phyloP scores from a whole-genome alignment of 2,329 filamentous ascomycete genomes.

The Diaporthe capsici region DNA sequence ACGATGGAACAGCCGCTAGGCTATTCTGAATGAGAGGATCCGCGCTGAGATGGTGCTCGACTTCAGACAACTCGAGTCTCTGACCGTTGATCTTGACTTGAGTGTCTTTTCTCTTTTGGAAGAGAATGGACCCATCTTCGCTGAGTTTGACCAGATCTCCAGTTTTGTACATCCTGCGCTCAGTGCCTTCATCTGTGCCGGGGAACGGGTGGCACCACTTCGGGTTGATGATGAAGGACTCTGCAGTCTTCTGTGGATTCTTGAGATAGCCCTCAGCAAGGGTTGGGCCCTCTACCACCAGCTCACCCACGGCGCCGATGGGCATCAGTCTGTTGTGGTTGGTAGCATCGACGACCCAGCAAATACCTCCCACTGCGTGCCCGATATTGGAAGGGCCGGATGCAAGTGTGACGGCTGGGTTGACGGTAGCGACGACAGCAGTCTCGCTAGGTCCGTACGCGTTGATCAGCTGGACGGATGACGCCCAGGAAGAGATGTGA shows the following conservation, averaged over 20 bases:
- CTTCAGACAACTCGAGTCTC: slow-evolving; percentile 71
- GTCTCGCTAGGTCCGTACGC: slow-evolving; percentile 20
- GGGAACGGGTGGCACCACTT: neutral
- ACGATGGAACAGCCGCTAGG: neutral
- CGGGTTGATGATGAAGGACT: slow-evolving; percentile 65
- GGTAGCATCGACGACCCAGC: slow-evolving; percentile 65
- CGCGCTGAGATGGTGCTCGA: slow-evolving; percentile 64
- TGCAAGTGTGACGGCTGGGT: neutral
- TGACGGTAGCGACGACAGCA: neutral
- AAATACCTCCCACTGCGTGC: neutral
- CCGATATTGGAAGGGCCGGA: slow-evolving; percentile 23
- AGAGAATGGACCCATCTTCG: slow-evolving; percentile 62
- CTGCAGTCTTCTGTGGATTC: slow-evolving; percentile 69
- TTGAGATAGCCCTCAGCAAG: slow-evolving; percentile 74
- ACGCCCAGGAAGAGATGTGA: slow-evolving; percentile 58
- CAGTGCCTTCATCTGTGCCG: too few relatives aligned
- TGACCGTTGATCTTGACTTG: slow-evolving; percentile 80
- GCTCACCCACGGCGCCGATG: slow-evolving; percentile 64
- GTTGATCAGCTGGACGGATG: slow-evolving; percentile 43
- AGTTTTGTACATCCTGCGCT: slow-evolving; percentile 63
- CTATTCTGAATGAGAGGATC: neutral
- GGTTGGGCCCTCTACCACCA: slow-evolving; percentile 71
- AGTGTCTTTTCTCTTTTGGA: slow-evolving; percentile 73
- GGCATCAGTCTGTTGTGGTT: slow-evolving; percentile 62
- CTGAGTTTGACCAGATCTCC: slow-evolving; percentile 72